Percentiles rank a stretch among this genome's conserved stretches.
These are phyloP conservation scores for Colletotrichum costaricense DNA, from an alignment of 2,329 filamentous ascomycete genomes.

Conservation along the genomic window DNA sequence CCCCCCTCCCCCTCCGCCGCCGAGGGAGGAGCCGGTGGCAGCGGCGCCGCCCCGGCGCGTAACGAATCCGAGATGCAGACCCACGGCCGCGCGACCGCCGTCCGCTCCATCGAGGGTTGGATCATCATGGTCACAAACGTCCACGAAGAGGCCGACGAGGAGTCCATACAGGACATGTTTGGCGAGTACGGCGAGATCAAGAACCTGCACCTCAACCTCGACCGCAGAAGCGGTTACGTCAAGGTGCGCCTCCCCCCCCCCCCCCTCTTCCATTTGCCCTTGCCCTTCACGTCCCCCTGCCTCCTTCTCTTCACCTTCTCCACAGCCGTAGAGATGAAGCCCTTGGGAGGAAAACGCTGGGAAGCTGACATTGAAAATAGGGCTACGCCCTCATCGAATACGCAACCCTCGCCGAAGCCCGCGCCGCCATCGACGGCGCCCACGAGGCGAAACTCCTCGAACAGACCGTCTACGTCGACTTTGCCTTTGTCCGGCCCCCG, in stretches of 20 bases:
- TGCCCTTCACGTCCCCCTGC: too few relatives aligned
- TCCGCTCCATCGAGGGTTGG: constrained; percentile 90
- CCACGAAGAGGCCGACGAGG: constrained; percentile 88
- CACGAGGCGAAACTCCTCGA: constrained; percentile 82
- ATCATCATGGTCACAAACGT: constrained; percentile 89
- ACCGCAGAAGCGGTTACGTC: constrained; percentile 85
- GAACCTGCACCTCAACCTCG: constrained; percentile 86
- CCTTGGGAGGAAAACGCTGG: not conserved
- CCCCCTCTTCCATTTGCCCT: too few relatives aligned
- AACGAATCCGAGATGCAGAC: constrained; percentile 77
- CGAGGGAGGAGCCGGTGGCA: constrained; percentile 42
- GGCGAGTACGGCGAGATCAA: constrained; percentile 89
- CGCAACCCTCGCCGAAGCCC: constrained; percentile 80
- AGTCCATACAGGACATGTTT: constrained; percentile 84
- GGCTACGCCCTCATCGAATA: constrained; percentile 90
- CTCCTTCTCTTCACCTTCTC: too few relatives aligned
- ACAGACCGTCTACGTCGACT: constrained; percentile 84
- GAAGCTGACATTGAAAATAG: constrained; percentile 53
- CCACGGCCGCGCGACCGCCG: constrained; percentile 78
- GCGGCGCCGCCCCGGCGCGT: constrained; percentile 52
- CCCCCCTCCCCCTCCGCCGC: constrained; percentile 41
- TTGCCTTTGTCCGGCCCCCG: constrained; percentile 85
- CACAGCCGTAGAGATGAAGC: not conserved
- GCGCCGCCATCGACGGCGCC: constrained; percentile 84
- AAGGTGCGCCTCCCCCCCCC: constrained; percentile 65